These are phyloP conservation scores for Monilinia laxa DNA, from an alignment of 2,329 filamentous ascomycete species.

Conservation along the genomic window DNA sequence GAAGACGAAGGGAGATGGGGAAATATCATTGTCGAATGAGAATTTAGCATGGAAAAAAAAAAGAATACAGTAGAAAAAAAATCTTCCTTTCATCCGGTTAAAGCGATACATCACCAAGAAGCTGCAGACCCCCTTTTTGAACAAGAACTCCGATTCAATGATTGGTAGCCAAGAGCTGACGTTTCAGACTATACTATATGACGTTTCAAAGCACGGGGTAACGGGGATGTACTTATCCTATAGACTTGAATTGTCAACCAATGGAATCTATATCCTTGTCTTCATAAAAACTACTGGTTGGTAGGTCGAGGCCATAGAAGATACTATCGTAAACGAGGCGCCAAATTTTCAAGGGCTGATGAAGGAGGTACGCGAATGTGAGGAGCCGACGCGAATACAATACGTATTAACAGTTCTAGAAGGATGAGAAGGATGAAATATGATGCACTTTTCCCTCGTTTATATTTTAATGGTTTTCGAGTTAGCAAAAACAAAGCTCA, in stretches of 20 bases:
- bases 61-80: background rate
- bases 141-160: background rate
- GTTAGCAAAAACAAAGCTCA: background rate
- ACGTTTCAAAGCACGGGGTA: slow-evolving; percentile 9
- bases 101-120: slow-evolving; percentile 5
- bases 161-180: slow-evolving; percentile 11
- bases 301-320: background rate
- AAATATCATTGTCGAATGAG: background rate
- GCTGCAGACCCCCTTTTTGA: slow-evolving; percentile 1
- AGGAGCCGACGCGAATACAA: background rate
- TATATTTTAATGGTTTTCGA: background rate
- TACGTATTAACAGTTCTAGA: background rate
- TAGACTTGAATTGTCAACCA: slow-evolving; percentile 8
- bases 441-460: background rate
- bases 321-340: background rate
- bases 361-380: background rate
- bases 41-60: background rate
- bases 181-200: slow-evolving; percentile 11
- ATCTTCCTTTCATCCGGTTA: background rate
- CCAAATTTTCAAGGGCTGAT: background rate
- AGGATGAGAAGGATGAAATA: background rate
- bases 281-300: slow-evolving; percentile 3
- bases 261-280: background rate
- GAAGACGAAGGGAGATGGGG: background rate
- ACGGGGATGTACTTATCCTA: background rate